Conservation (phyloP, 2,329 filamentous ascomycete species). For the Davidsoniella virescens region DNA sequence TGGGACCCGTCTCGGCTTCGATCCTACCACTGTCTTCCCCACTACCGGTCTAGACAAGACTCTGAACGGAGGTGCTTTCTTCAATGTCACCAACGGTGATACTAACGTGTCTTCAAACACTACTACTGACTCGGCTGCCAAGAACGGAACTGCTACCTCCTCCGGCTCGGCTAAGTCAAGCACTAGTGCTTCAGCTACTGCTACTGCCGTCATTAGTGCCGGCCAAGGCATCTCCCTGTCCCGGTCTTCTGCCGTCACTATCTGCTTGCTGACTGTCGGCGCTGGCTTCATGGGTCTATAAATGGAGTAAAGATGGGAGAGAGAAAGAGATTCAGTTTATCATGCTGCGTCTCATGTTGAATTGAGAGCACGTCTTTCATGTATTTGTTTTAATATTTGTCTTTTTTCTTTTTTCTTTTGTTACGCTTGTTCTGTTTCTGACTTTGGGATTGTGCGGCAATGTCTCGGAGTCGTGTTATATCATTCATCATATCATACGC, state of each 20-base stretch:
- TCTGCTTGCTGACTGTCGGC: conserved; percentile 12
- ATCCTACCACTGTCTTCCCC: conserved; percentile 19
- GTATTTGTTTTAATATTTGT: neutral
- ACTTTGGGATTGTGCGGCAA: neutral
- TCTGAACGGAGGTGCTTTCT: conserved; percentile 24
- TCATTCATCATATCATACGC: no score
- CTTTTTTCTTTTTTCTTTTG: neutral
- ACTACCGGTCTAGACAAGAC: conserved; percentile 18
- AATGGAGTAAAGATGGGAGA: neutral
- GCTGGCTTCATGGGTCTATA: conserved; percentile 12
- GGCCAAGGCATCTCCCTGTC: conserved; percentile 8
- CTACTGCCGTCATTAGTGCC: conserved; percentile 2
- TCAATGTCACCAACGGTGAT: conserved; percentile 23
- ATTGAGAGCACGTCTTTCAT: neutral
- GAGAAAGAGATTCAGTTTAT: neutral
- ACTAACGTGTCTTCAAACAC: neutral
- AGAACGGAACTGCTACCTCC: conserved; percentile 1
- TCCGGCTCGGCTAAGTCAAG: neutral
- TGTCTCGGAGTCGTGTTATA: no score
- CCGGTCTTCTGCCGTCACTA: conserved; percentile 8
- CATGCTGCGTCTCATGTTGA: no score
- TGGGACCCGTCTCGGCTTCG: conserved; percentile 20
- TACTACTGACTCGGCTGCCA: neutral
- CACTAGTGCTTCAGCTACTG: neutral
- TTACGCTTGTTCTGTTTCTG: neutral